Evolutionary conservation across 768 basidiomycete species (phyloP).

Genomic region (Galerina sulciceps): DNA sequence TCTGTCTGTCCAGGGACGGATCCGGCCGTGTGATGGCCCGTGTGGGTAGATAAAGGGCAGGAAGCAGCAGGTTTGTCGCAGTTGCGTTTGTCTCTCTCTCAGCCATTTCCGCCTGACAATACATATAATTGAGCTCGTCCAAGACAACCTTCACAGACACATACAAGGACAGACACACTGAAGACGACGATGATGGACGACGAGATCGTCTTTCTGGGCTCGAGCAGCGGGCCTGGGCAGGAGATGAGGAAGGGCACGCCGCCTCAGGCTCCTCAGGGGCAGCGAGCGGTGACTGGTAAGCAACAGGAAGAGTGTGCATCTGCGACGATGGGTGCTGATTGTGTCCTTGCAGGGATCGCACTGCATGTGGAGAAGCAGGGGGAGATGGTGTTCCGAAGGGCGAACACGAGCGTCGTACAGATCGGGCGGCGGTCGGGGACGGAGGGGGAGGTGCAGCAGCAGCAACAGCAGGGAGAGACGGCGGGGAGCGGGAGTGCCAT

Average conservation of each 20-base stretch:
- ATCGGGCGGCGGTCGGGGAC: slow-evolving; percentile 72
- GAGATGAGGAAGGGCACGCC: too few relatives aligned
- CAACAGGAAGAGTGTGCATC: slow-evolving; percentile 17
- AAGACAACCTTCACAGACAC: slow-evolving; percentile 4
- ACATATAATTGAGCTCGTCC: background rate
- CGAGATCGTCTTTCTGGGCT: slow-evolving; percentile 64
- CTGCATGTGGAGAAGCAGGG: slow-evolving; percentile 61
- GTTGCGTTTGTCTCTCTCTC: slow-evolving; percentile 22
- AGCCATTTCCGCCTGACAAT: slow-evolving; percentile 11
- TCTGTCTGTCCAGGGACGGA: too few relatives aligned
- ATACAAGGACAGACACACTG: background rate
- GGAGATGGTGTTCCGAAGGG: slow-evolving; percentile 55
- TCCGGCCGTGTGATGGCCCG: slow-evolving; percentile 22
- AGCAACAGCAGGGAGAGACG: too few relatives aligned
- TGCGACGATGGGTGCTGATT: slow-evolving; percentile 22
- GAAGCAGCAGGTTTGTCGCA: slow-evolving; percentile 12
- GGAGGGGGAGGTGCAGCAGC: slow-evolving; percentile 43
- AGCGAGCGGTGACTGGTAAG: slow-evolving; percentile 48
- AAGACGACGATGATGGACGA: slow-evolving; percentile 43
- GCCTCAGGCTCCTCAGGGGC: slow-evolving; percentile 11
- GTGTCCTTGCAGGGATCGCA: slow-evolving; percentile 54
- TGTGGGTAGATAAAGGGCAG: slow-evolving; percentile 18
- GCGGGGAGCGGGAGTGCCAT: slow-evolving; percentile 56
- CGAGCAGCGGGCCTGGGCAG: slow-evolving; percentile 26
- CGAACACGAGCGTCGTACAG: slow-evolving; percentile 52